phyloP scores from a whole-genome alignment of 2,329 filamentous ascomycete genomes.

The Fusarium poae region DNA sequence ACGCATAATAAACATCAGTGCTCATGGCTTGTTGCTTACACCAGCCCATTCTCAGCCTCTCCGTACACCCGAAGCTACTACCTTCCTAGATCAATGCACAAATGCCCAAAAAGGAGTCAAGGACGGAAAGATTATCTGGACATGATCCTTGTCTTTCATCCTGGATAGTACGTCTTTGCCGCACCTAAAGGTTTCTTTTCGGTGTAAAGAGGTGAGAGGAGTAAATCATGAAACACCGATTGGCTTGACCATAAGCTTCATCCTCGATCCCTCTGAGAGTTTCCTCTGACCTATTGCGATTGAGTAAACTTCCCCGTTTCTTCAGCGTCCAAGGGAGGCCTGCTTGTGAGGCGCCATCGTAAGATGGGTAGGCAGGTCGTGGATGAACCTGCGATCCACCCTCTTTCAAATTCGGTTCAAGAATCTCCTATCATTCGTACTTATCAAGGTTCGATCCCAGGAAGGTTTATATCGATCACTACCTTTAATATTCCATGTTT shows the following conservation, averaged over 20 bases:
- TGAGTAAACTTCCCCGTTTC: background rate
- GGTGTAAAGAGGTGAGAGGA: background rate
- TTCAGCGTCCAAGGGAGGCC: constrained; percentile 23
- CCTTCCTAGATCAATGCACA: constrained; percentile 18
- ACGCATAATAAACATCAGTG: background rate
- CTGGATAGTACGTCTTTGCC: constrained; percentile 17
- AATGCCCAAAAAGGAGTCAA: background rate
- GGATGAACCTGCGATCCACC: constrained; percentile 39
- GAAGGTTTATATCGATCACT: constrained; percentile 2
- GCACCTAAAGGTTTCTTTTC: background rate
- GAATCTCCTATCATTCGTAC: constrained; percentile 22
- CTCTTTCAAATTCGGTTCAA: constrained; percentile 10
- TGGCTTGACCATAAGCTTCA: constrained; percentile 11
- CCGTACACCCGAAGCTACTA: constrained; percentile 28
- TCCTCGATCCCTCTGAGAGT: constrained; percentile 8
- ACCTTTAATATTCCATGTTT: background rate
- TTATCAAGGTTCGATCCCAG: constrained; percentile 2
- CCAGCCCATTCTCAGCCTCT: background rate
- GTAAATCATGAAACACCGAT: constrained; percentile 15
- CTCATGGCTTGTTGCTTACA: constrained; percentile 14
- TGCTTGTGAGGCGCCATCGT: constrained; percentile 36
- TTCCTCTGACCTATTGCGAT: background rate
- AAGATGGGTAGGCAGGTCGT: constrained; percentile 36
- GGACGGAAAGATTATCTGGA: constrained; percentile 4
- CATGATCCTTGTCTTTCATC: constrained; percentile 30